A percentile compares a stretch with the other conserved stretches of the same genome.
These are phyloP conservation scores for Pleoardoris graminearum DNA, from an alignment of 2,329 filamentous ascomycete genomes.

Conservation along the genomic window DNA sequence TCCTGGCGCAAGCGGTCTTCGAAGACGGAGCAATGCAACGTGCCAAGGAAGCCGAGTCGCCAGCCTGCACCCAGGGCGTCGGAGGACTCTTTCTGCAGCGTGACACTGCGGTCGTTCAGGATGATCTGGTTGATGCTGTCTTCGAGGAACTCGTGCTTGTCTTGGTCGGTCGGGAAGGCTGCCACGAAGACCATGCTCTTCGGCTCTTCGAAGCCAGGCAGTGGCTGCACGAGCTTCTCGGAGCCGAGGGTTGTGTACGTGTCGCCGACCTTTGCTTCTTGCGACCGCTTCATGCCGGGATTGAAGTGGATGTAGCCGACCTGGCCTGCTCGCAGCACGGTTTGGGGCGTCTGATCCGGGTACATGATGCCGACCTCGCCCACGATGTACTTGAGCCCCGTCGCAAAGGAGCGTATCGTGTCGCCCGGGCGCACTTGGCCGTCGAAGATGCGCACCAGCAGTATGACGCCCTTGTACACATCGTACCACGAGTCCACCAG, in stretches of 20 bases:
- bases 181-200: constrained; percentile 99
- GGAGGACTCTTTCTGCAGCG: constrained; percentile 89
- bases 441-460: constrained; percentile 89
- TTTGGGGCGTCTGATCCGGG: constrained; percentile 81
- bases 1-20: constrained; percentile 93
- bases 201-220: constrained; percentile 93
- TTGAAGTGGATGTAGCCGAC: constrained; percentile 98
- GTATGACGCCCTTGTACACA: constrained; percentile 88
- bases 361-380: constrained; percentile 98
- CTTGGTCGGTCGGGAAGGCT: constrained; percentile 90
- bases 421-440: constrained; percentile 82
- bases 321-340: constrained; percentile 81
- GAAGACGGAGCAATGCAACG: constrained; percentile 97
- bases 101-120: constrained; percentile 93
- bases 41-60: constrained; percentile 93
- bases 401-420: constrained; percentile 83
- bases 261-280: constrained; percentile 94
- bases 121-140: constrained; percentile 94
- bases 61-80: constrained; percentile 93
- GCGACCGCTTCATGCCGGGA: constrained; percentile 94
- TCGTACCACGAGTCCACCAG: constrained; percentile 99
- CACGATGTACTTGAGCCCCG: constrained; percentile 85
- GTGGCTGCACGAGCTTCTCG: constrained; percentile 75
- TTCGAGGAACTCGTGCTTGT: constrained; percentile 82
- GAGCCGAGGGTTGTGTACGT: constrained; percentile 84